Evolutionary conservation across 768 basidiomycete genomes (phyloP), one percentile per base, ranked within the genome.

Genomic region (Agrocybe pediades): DNA sequence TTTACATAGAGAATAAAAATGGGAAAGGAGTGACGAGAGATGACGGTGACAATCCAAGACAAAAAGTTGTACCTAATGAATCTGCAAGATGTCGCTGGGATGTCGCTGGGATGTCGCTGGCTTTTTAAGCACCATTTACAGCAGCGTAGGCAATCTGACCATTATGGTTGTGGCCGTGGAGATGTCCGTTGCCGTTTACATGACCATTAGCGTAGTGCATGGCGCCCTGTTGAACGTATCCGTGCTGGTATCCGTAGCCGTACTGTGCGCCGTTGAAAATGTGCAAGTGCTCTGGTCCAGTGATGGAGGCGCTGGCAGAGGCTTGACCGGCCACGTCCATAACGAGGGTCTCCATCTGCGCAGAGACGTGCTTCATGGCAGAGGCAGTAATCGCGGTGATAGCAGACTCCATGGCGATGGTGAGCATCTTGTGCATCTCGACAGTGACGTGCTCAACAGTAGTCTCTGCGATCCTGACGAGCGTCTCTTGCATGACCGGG

Each of bases 331-430:
- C 55, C 16, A 41, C 55, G 16, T 52, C 60, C 26, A 49, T 24
- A 33, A 62, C 57, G 41, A 57, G 36, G 29, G 41, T 39, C 30
- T 55, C 41, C 57, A 61, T 58, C 45, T 58, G 57, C 4, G 44
- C 39, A 2, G 54, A 50, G 46, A 61, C 55, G 40, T 61, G 57
- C 41, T 50, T 53, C 60, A 61, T 61, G 45, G 60, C 60, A 41
- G 60, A 61, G 7, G 48, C 57, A 13, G 60, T 61, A 19, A 61
- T 53, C 19, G 48, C 55, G 13, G 51, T 16, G 8, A 61, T 61
- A n/a, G 60, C 60, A n/a, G 41, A 26, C 55, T 61, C 51, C 60
- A 61, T 61, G 1, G 60, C 60, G 25, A 56, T 58, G 30, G 60
- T 61, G 27, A 61, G 51, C 54, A 47, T 46, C 49, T 49, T 49